phyloP scores from a whole-genome alignment of 352 stramenopile genomes.

The Elongisporangium senticosum region DNA sequence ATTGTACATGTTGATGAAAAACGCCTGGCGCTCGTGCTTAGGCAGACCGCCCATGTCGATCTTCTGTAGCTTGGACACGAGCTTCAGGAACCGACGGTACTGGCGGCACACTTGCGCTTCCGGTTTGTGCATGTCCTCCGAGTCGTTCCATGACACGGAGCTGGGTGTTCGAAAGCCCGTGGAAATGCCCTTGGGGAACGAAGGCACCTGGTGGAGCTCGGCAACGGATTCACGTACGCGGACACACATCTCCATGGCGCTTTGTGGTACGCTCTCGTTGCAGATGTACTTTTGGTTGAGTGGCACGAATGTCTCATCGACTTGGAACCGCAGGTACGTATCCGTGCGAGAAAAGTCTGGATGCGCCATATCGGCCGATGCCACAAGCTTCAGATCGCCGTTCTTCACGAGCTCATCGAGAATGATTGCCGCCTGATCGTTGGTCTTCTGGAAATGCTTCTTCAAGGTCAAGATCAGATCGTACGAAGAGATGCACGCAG shows the following conservation, averaged over 20 bases:
- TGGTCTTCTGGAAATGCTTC: slow-evolving; percentile 50
- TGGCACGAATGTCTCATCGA: slow-evolving; percentile 75
- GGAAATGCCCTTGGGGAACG: slow-evolving; percentile 65
- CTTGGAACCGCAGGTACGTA: slow-evolving; percentile 79
- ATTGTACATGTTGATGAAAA: slow-evolving; percentile 90
- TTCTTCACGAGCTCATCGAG: slow-evolving; percentile 37
- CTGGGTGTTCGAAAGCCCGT: slow-evolving; percentile 50
- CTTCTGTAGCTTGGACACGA: slow-evolving; percentile 54
- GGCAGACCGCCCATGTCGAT: slow-evolving; percentile 66
- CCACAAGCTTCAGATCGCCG: slow-evolving; percentile 47
- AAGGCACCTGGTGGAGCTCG: slow-evolving; percentile 55
- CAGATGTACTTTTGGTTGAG: slow-evolving; percentile 80
- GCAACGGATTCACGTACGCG: slow-evolving; percentile 56
- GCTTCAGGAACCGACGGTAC: slow-evolving; percentile 75
- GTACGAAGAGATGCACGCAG: slow-evolving; percentile 45
- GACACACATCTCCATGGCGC: slow-evolving; percentile 69
- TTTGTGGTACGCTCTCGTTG: slow-evolving; percentile 30
- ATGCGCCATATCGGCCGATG: slow-evolving; percentile 37
- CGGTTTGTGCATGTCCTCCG: neutral
- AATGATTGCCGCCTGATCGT: slow-evolving; percentile 33
- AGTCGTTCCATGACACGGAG: slow-evolving; percentile 8
- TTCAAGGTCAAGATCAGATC: slow-evolving; percentile 46
- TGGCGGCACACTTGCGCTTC: slow-evolving; percentile 46
- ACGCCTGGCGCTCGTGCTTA: slow-evolving; percentile 81
- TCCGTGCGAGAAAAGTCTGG: slow-evolving; percentile 39